These are phyloP conservation scores for Sungouiozyma intestinalis DNA, from an alignment of 805 yeast species.

Conservation along the genomic window DNA sequence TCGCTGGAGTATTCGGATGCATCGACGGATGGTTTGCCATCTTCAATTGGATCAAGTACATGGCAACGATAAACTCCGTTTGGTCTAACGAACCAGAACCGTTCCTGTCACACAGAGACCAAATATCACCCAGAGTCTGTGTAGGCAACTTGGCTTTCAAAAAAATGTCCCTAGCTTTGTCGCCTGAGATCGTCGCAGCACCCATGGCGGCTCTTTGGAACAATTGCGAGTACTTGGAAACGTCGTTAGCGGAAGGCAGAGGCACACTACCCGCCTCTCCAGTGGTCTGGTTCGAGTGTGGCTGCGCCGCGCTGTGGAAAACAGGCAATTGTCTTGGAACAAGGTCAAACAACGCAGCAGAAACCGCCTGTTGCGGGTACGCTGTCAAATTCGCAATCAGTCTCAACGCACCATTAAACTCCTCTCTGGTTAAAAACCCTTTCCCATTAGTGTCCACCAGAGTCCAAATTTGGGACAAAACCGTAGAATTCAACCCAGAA, in stretches of 20 bases:
- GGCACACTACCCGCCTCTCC: slow-evolving; percentile 31
- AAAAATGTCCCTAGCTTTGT: slow-evolving; percentile 76
- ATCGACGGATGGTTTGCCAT: slow-evolving; percentile 50
- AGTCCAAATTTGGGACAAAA: slow-evolving; percentile 89
- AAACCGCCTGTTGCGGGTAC: slow-evolving; percentile 32
- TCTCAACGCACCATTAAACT: slow-evolving; percentile 80
- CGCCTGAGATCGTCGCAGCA: slow-evolving; percentile 56
- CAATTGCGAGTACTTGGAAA: slow-evolving; percentile 54
- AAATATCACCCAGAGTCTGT: slow-evolving; percentile 67
- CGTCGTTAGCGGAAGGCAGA: slow-evolving; percentile 46
- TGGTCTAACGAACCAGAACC: slow-evolving; percentile 62
- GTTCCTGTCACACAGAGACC: slow-evolving; percentile 77
- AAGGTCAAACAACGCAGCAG: slow-evolving; percentile 30
- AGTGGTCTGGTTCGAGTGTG: slow-evolving; percentile 34
- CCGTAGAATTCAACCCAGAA: slow-evolving; percentile 68
- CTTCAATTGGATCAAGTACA: slow-evolving; percentile 74
- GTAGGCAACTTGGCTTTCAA: slow-evolving; percentile 81
- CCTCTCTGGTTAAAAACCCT: slow-evolving; percentile 73
- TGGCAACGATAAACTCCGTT: slow-evolving; percentile 79
- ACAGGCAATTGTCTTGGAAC: slow-evolving; percentile 25
- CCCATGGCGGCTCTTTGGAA: slow-evolving; percentile 49
- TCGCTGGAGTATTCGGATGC: slow-evolving; percentile 33
- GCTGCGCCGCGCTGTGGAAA: slow-evolving; percentile 50
- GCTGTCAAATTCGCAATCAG: slow-evolving; percentile 87
- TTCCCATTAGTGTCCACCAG: slow-evolving; percentile 80